Evolutionary conservation across 1,284 basidiomycete species (phyloP), one percentile per base, ranked within the genome.

Genomic region (Ustilago loliicola): DNA sequence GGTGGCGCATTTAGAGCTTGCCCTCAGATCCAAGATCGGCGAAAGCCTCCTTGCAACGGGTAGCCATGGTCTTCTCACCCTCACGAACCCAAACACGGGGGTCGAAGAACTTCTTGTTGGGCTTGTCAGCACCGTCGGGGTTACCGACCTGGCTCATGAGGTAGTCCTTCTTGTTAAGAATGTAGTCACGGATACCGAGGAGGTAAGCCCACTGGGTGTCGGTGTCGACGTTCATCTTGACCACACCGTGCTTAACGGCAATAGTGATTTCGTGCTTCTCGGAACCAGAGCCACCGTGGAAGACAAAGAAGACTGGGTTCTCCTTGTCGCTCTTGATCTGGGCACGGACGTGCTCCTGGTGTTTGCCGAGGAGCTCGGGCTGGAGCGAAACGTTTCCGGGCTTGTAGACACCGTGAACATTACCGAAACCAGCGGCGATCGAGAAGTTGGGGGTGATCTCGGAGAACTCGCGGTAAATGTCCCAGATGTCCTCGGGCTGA

Each of bases 241-340:
- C 80, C 9, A 85, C 96, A 87, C 97, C 96, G 88, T 96, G 91
- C 72, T 88, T 85, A 81, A 99, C 96, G 65, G 96, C 96, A 57
- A 93, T 95, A 84, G 89, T 89, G 89, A 99, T 99, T 89, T 99
- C 97, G 68, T 97, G 92, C 89, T 96, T 96, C 83, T 93, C 92
- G 42, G 96, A 98, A 68, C 97, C 97, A 66, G 96, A 98, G 82
- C 97, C 97, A 88, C 97, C 97, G 90, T 99, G 97, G 95, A 99
- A 99, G 88, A 99, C 97, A 74, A 99, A 93, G 92, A 93, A 98
- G 83, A 83, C 96, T 81, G 91, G 89, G 82, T 89, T 88, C 81
- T 90, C 77, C 80, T 85, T 83, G 80, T 83, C 89, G 53, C 89
- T 89, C 75, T 91, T 90, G 82, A 94, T 87, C 90, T 97, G 91